phyloP scores from a whole-genome alignment of 2,329 filamentous ascomycete species.

The Coniosporium tulheliwenetii region DNA sequence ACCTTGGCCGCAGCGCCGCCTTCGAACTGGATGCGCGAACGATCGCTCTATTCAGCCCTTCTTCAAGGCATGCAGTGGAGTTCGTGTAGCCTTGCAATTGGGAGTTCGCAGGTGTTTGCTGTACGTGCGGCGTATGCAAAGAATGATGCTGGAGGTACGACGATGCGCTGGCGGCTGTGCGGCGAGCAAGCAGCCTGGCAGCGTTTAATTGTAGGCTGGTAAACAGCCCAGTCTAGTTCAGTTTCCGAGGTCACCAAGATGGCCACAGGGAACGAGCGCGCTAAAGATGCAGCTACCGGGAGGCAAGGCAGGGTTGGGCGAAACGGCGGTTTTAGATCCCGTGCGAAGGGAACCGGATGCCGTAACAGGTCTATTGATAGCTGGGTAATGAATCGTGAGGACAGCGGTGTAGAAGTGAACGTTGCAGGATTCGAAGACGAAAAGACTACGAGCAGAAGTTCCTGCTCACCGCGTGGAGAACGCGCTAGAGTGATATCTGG shows the following conservation, averaged over 20 bases:
- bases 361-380: not conserved
- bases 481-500: not conserved
- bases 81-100: conserved; percentile 13
- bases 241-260: not conserved
- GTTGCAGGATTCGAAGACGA: not conserved
- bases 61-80: conserved; percentile 10
- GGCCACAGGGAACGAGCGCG: not conserved
- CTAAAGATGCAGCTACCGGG: not conserved
- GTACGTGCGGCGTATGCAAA: not conserved
- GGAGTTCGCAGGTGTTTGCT: not conserved
- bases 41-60: not conserved
- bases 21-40: too few relatives aligned
- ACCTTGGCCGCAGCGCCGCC: not conserved
- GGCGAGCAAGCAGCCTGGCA: too few relatives aligned
- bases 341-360: not conserved
- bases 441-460: not conserved
- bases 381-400: not conserved
- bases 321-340: not conserved
- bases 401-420: not conserved
- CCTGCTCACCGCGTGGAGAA: not conserved
- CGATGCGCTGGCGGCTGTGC: not conserved
- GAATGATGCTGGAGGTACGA: not conserved
- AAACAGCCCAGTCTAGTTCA: not conserved
- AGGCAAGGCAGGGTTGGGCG: not conserved
- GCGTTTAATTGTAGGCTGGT: not conserved